These are phyloP conservation scores for Colletotrichum salicis DNA, from an alignment of 2,329 filamentous ascomycete genomes.

Conservation along the genomic window DNA sequence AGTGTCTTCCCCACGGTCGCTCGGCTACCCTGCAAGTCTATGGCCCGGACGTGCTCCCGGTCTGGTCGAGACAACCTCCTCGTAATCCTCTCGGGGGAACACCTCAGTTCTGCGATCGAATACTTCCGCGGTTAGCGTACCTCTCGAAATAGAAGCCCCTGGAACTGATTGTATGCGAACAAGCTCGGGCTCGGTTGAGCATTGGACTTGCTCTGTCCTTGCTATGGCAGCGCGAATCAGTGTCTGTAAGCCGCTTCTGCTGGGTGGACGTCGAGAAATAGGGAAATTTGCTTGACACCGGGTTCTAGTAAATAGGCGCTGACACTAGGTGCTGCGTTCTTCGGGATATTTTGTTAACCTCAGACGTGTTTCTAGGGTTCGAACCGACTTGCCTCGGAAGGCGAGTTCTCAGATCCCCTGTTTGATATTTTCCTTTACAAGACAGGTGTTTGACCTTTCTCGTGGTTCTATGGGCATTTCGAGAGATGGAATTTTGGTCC, in stretches of 20 bases:
- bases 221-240: not conserved
- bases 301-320: not conserved
- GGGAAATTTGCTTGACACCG: not conserved
- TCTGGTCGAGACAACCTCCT: conserved; percentile 15
- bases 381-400: not conserved
- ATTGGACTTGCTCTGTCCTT: not conserved
- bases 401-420: not conserved
- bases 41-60: conserved; percentile 2
- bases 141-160: conserved; percentile 13
- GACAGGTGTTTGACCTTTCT: not conserved
- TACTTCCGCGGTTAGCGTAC: not conserved
- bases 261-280: not conserved
- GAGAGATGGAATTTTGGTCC: not conserved
- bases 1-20: conserved; percentile 13
- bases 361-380: not conserved
- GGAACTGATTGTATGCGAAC: not conserved
- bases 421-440: not conserved
- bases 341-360: not conserved
- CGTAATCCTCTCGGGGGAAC: conserved; percentile 3
- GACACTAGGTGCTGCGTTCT: not conserved
- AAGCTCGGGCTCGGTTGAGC: conserved; percentile 1
- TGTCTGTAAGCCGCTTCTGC: not conserved
- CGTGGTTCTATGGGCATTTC: not conserved
- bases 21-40: conserved; percentile 3
- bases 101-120: not conserved